Percentiles rank a stretch among this genome's conserved stretches.
Conservation (phyloP, 805 yeast genomes). For the Hanseniaspora guilliermondii region DNA sequence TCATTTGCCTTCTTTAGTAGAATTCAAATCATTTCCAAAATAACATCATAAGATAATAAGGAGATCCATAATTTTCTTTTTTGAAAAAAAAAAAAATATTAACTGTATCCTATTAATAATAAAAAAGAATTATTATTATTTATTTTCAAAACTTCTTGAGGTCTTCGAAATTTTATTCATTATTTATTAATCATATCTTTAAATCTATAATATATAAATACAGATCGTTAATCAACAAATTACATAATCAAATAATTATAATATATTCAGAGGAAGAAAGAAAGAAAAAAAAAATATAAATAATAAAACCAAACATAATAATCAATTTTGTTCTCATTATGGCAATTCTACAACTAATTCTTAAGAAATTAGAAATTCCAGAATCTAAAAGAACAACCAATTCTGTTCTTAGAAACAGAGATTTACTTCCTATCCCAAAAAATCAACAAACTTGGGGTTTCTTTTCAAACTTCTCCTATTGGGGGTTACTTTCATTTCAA, state of each 20-base stretch:
- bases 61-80: neutral
- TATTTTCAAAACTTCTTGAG: too few relatives aligned
- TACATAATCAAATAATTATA: too few relatives aligned
- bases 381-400: constrained; percentile 24
- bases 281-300: neutral
- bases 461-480: constrained; percentile 32
- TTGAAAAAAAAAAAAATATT: too few relatives aligned
- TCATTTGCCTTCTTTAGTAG: too few relatives aligned
- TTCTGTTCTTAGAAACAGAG: constrained; percentile 27
- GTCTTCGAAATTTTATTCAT: too few relatives aligned
- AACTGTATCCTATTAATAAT: too few relatives aligned
- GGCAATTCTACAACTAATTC: neutral
- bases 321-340: neutral
- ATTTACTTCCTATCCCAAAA: constrained; percentile 23
- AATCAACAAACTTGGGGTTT: constrained; percentile 31
- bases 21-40: too few relatives aligned
- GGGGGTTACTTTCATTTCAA: constrained; percentile 36
- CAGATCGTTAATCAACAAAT: too few relatives aligned
- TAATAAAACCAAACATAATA: neutral
- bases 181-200: too few relatives aligned
- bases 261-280: neutral
- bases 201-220: too few relatives aligned
- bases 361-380: constrained; percentile 25
- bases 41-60: neutral
- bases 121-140: too few relatives aligned